Base-by-base conservation (phyloP, 129 eudicot species). In the Escallonia rubra region DNA sequence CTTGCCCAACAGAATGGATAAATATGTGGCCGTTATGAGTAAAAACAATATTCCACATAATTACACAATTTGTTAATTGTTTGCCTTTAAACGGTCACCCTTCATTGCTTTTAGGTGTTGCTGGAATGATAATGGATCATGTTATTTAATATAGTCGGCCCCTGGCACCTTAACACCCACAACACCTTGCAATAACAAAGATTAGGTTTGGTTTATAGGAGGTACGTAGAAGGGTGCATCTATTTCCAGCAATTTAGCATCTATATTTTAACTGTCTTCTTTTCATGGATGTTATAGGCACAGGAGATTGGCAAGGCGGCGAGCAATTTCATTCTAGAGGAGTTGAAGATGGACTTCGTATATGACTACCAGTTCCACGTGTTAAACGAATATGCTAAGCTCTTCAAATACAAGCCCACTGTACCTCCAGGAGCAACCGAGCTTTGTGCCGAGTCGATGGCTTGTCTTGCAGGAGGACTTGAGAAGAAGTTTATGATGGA, bases 351-450 rank as follows among this genome's bases (percentile, higher is more conserved):
- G 87, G 90, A 86, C 56, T 76, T 77, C 41, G 95, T 93, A 42
- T 93, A 93, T 23, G 98, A 93, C 67, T 93, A 93, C 88, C 89
- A 89, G 98, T 75, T 93, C 41, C 98, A 93, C 74, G 80, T 93
- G 50, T 66, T 93, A 66, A 86, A 56, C 14, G 92, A 93, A 80
- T 93, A 93, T 54, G 72, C 96, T 2, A 93, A 84, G 75, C 87
- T 93, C 52, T 69, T 93, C 44, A 89, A 74, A 63, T 93, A 81
- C 85, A 86, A 86, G 78, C 98, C 98, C 8, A 74, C 64, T 0
- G 75, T 82, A 69, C 90, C 97, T 10, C 38, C 71, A 47, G 78
- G 74, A 42, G 95, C 97, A 8, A 62, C 66, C 4, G 97, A 90
- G 65, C 83, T 87, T 41, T 90, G 97, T 61, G 84, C 97, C 4